phyloP scores from a whole-genome alignment of 148 eudicot genomes.

The Rhododendron ferrugineum region DNA sequence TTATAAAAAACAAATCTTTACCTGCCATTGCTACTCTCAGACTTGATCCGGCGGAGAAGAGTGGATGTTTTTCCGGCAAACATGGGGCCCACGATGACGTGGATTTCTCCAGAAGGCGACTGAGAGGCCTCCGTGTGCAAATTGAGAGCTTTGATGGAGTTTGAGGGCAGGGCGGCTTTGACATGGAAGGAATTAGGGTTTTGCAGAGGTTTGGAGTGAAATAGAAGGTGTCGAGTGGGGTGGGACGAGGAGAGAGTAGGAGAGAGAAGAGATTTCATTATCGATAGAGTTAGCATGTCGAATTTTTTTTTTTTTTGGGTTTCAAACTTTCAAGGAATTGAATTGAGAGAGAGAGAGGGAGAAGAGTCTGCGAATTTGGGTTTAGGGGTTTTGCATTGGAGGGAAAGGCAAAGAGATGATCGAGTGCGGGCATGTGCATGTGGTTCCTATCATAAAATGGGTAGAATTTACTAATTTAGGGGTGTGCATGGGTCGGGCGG shows the following conservation, averaged over 20 bases:
- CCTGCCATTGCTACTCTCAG: conserved; percentile 58
- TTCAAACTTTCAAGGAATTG: background rate
- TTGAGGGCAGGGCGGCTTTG: background rate
- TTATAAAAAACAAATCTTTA: background rate
- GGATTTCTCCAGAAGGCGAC: conserved; percentile 45
- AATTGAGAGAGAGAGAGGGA: background rate
- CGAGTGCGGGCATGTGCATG: no score
- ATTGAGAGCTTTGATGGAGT: conserved; percentile 13
- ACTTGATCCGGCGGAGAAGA: conserved; percentile 58
- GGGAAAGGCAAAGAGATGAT: no score
- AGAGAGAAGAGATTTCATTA: conserved; percentile 39
- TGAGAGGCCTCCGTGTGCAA: conserved; percentile 21
- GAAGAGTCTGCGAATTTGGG: background rate
- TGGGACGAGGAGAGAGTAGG: conserved; percentile 20
- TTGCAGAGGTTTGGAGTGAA: conserved; percentile 3
- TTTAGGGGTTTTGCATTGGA: conserved; percentile 18
- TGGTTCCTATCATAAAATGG: no score
- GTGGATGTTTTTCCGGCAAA: conserved; percentile 89
- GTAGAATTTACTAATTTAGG: no score
- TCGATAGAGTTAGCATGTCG: conserved; percentile 16
- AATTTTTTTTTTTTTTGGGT: background rate
- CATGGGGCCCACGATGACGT: conserved; percentile 92
- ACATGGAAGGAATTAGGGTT: conserved; percentile 26
- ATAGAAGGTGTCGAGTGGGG: conserved; percentile 8
- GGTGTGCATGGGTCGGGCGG: no score